phyloP scores from a whole-genome alignment of 2,329 filamentous ascomycete genomes.

The Ceratocystis albifundus region DNA sequence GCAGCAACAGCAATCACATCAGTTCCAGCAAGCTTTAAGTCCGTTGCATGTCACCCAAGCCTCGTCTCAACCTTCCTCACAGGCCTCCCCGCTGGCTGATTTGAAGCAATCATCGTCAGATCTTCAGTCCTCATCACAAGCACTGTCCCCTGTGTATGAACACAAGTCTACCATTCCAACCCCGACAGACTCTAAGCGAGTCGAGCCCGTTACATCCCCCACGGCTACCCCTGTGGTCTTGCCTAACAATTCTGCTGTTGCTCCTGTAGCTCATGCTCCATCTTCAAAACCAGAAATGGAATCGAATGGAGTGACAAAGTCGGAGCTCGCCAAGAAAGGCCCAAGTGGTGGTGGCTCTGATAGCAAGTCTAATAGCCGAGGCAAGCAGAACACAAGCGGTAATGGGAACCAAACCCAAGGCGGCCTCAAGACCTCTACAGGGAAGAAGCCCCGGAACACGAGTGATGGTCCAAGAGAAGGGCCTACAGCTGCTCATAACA shows the following conservation, averaged over 20 bases:
- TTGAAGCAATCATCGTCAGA: not conserved
- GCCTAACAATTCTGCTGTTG: not conserved
- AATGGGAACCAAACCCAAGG: constrained; percentile 13
- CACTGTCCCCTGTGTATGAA: constrained; percentile 18
- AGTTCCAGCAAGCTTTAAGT: constrained; percentile 5
- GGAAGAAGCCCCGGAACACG: constrained; percentile 18
- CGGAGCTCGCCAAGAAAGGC: constrained; percentile 11
- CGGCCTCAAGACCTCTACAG: not conserved
- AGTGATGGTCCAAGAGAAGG: not conserved
- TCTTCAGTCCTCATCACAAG: not conserved
- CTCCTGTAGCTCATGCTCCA: not conserved
- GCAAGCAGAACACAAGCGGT: constrained; percentile 14
- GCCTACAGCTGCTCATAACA: not conserved
- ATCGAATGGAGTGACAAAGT: constrained; percentile 4
- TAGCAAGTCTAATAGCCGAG: constrained; percentile 11
- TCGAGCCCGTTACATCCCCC: not conserved
- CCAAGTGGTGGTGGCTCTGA: not conserved
- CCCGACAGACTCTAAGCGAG: not conserved
- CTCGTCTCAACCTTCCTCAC: not conserved
- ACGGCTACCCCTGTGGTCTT: no score
- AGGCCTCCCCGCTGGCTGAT: not conserved
- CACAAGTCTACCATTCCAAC: constrained; percentile 15
- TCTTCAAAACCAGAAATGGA: not conserved
- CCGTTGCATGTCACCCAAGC: constrained; percentile 2
- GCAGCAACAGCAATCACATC: constrained; percentile 11